Evolutionary conservation across 1,284 basidiomycete genomes (phyloP).

Genomic region (Malassezia restricta): DNA sequence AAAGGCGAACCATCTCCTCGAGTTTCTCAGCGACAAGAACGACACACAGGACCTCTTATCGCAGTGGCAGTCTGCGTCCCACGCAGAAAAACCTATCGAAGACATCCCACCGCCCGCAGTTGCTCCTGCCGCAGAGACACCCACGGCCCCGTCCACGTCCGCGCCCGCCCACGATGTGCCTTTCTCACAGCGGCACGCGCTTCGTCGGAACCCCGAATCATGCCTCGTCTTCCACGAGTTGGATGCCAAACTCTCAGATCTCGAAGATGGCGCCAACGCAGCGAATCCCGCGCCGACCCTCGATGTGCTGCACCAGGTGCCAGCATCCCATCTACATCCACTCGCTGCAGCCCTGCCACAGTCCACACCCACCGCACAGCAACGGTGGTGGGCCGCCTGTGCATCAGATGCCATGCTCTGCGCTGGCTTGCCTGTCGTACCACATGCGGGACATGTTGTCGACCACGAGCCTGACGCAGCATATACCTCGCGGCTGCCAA

Average conservation of each 20-base stretch:
- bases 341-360: constrained; percentile 1
- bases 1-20: constrained; percentile 55
- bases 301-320: background rate
- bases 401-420: constrained; percentile 23
- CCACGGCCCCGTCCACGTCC: background rate
- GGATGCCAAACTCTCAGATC: constrained; percentile 14
- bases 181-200: constrained; percentile 52
- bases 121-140: background rate
- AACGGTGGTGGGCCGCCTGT: constrained; percentile 28
- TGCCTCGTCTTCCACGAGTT: constrained; percentile 51
- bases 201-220: constrained; percentile 62
- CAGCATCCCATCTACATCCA: constrained; percentile 16
- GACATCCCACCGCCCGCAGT: background rate
- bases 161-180: constrained; percentile 11
- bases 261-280: background rate
- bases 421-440: constrained; percentile 21
- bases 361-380: background rate
- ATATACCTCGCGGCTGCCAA: constrained; percentile 16
- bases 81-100: background rate
- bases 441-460: constrained; percentile 6
- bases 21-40: constrained; percentile 74
- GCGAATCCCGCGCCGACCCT: background rate
- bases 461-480: background rate
- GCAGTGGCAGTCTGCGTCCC: constrained; percentile 25
- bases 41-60: constrained; percentile 50